Percentiles rank a stretch among this genome's conserved stretches.
These are phyloP conservation scores for Hypoxylon fragiforme DNA, from an alignment of 495 filamentous ascomycete species.

Conservation along the genomic window DNA sequence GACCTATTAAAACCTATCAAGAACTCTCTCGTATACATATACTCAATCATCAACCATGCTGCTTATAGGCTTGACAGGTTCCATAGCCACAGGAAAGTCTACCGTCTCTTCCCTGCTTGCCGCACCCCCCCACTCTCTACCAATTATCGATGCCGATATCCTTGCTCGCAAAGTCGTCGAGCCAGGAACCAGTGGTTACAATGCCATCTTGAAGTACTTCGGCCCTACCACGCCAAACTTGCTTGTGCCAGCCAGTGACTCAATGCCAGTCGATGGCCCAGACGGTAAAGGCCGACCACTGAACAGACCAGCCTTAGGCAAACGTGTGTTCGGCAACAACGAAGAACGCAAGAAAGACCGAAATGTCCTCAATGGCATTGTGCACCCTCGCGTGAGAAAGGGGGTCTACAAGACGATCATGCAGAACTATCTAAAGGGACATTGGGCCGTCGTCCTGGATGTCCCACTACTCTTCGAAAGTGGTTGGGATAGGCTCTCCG, in stretches of 20 bases:
- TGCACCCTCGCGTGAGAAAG: constrained; percentile 81
- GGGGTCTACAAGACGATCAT: constrained; percentile 73
- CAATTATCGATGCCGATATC: constrained; percentile 93
- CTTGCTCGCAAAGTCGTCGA: constrained; percentile 89
- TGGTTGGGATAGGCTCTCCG: constrained; percentile 76
- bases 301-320: constrained; percentile 82
- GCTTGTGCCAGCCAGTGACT: constrained; percentile 57
- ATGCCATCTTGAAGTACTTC: constrained; percentile 78
- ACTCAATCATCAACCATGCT: constrained; percentile 64
- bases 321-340: constrained; percentile 78
- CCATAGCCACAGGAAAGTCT: constrained; percentile 97
- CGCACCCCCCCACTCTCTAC: constrained; percentile 77
- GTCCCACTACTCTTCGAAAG: constrained; percentile 89
- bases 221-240: constrained; percentile 79
- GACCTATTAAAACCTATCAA: too few relatives aligned
- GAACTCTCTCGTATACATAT: background rate
- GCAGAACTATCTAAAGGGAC: constrained; percentile 66
- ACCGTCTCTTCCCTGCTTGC: constrained; percentile 87
- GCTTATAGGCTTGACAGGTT: constrained; percentile 93
- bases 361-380: constrained; percentile 78
- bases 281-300: constrained; percentile 65
- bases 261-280: constrained; percentile 48
- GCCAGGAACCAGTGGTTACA: constrained; percentile 82
- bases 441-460: constrained; percentile 90
- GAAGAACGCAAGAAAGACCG: constrained; percentile 67